phyloP scores from a whole-genome alignment of 176 grass and related monocot genomes.

The Juncus effusus region DNA sequence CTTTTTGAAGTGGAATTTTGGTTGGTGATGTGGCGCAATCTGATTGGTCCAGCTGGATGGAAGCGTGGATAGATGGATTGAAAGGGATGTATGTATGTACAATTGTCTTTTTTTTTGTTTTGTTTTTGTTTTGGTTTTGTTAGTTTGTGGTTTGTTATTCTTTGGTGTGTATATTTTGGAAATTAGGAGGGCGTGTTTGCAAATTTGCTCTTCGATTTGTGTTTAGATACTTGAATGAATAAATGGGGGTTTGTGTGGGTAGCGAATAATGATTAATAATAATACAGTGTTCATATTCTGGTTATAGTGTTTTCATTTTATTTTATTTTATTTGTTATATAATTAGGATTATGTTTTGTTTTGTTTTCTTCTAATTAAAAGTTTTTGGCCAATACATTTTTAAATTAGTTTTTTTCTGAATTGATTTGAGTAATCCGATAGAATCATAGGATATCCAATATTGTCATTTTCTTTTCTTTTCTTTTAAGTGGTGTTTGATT shows the following conservation, averaged over 20 bases:
- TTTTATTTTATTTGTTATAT: slow-evolving; percentile 11
- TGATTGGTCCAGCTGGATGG: slow-evolving; percentile 3
- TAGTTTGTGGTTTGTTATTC: slow-evolving; percentile 58
- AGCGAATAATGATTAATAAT: slow-evolving; percentile 13
- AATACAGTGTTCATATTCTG: slow-evolving; percentile 19
- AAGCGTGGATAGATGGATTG: slow-evolving; percentile 32
- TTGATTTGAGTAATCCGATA: not conserved
- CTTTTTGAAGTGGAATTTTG: slow-evolving; percentile 25
- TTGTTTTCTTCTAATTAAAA: not conserved
- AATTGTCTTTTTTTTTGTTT: not conserved
- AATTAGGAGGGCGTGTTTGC: slow-evolving; percentile 31
- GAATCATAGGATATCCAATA: slow-evolving; percentile 1
- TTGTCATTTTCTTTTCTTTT: not conserved
- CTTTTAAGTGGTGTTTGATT: not conserved
- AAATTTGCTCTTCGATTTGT: slow-evolving; percentile 46
- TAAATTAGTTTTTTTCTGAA: no score
- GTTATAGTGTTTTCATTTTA: slow-evolving; percentile 12
- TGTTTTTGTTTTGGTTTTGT: slow-evolving; percentile 10
- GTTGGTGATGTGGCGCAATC: slow-evolving; percentile 26
- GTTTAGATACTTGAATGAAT: slow-evolving; percentile 16
- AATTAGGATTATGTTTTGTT: not conserved
- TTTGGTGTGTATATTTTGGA: slow-evolving; percentile 81
- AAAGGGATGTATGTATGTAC: slow-evolving; percentile 31
- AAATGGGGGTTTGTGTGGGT: slow-evolving; percentile 14
- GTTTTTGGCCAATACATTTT: no score